phyloP scores from a whole-genome alignment of 129 eudicot species.

The Apium graveolens region DNA sequence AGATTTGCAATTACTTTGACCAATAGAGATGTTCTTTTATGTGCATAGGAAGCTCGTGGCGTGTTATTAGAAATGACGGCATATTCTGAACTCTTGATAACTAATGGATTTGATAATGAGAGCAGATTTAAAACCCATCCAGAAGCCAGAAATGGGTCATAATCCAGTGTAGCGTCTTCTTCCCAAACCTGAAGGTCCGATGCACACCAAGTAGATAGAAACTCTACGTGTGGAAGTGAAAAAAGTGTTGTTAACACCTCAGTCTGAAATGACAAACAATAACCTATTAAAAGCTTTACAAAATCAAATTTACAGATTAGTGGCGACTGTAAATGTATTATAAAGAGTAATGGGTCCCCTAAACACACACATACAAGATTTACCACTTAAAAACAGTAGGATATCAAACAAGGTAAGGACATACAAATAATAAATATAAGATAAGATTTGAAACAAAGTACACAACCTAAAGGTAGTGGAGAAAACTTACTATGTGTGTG shows the following conservation, averaged over 20 bases:
- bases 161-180: conserved; percentile 79
- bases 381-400: neutral
- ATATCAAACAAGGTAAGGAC: neutral
- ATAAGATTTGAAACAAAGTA: neutral
- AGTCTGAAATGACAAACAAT: conserved; percentile 43
- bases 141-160: conserved; percentile 59
- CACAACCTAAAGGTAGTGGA: neutral
- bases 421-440: neutral
- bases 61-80: conserved; percentile 46
- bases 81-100: conserved; percentile 22
- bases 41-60: conserved; percentile 73
- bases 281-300: conserved; percentile 11
- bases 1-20: conserved; percentile 96
- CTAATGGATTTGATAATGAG: conserved; percentile 29
- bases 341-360: neutral
- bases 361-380: neutral
- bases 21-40: conserved; percentile 82
- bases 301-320: neutral
- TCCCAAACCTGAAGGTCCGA: conserved; percentile 61
- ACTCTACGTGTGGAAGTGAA: conserved; percentile 54
- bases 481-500: conserved; percentile 58
- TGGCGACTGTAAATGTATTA: neutral
- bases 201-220: conserved; percentile 89
- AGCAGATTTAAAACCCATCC: conserved; percentile 52
- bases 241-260: conserved; percentile 61